Evolutionary conservation across 352 stramenopile genomes (phyloP), one percentile per base, ranked within the genome.

Genomic region (Phytophthora pinifolia): DNA sequence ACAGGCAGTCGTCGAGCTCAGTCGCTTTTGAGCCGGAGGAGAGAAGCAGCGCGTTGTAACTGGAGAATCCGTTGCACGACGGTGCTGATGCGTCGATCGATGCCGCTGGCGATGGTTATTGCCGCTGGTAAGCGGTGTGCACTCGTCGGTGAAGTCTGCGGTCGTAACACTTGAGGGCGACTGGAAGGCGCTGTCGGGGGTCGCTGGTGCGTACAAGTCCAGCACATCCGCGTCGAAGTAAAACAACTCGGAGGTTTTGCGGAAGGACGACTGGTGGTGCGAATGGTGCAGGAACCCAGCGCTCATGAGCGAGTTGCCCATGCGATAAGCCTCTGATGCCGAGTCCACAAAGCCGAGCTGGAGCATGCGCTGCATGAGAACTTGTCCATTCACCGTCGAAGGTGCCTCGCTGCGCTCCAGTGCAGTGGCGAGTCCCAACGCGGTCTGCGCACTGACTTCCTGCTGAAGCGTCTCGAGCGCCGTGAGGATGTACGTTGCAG

Each of bases 271-370:
- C 3, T 72, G 46, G 59, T 88, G 77, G 3, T 65, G 61, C 6
- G 47, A 45, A 43, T 92, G 81, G 27, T 92, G 81, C 15, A 92
- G 44, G n/a, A 86, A 72, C 8, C 79, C 77, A 9, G 74, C 61
- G 49, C 76, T 83, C 75, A 89, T 81, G 17, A 92, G 58, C 1
- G 67, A 78, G 35, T 86, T 85, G 25, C 81, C 77, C 29, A 83
- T 33, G 0, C 81, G 71, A 42, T 72, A 70, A 12, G 72, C 75
- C 53, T 91, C 76, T 14, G 65, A 63, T 9, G 69, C 54, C 0
- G 62, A 79, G 33, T 74, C 59, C 30, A 88, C 79, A 31, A 77
- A 73, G 29, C 76, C 71, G 10, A 81, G 62, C 51, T 80, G 63
- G 6, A 89, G 46, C 77, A 92, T 85, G 35, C 62, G 71, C 48